A percentile compares a stretch with the other conserved stretches of the same genome.
phyloP scores from a whole-genome alignment of 1,284 basidiomycete genomes.

The Pholiota adiposa region DNA sequence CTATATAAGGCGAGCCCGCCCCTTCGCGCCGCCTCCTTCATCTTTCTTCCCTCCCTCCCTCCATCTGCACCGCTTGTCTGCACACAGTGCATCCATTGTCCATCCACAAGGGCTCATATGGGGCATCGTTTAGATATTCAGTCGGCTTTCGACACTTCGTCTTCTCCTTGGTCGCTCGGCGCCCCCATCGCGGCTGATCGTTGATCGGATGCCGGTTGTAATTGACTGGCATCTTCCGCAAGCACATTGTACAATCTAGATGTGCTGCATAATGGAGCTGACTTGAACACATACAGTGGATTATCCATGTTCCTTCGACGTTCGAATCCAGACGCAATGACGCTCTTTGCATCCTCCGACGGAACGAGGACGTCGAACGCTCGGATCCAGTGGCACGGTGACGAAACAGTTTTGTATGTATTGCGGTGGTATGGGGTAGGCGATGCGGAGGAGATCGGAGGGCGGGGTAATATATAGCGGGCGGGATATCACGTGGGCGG shows the following conservation, averaged over 20 bases:
- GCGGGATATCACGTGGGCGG: constrained; percentile 9
- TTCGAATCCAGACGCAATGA: not conserved
- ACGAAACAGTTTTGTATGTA: not conserved
- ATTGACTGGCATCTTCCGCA: not conserved
- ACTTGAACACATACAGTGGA: not conserved
- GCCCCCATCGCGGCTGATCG: not conserved
- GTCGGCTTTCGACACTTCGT: not conserved
- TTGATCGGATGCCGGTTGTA: not conserved
- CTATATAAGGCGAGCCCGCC: not conserved
- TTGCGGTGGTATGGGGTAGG: not conserved
- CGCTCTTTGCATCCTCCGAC: not conserved
- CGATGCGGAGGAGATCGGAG: not conserved
- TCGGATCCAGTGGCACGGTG: not conserved
- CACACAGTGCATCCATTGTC: too few relatives aligned
- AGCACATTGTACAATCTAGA: too few relatives aligned
- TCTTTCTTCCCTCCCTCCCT: not conserved
- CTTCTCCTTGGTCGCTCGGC: not conserved
- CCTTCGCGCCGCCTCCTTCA: not conserved
- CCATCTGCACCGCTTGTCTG: not conserved
- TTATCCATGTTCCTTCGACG: not conserved
- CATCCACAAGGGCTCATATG: too few relatives aligned
- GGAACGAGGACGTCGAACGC: not conserved
- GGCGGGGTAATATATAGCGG: not conserved
- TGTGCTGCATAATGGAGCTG: not conserved
- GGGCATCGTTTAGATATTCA: too few relatives aligned